Conservation (phyloP, 805 yeast species). For the Yarrowia bubula region DNA sequence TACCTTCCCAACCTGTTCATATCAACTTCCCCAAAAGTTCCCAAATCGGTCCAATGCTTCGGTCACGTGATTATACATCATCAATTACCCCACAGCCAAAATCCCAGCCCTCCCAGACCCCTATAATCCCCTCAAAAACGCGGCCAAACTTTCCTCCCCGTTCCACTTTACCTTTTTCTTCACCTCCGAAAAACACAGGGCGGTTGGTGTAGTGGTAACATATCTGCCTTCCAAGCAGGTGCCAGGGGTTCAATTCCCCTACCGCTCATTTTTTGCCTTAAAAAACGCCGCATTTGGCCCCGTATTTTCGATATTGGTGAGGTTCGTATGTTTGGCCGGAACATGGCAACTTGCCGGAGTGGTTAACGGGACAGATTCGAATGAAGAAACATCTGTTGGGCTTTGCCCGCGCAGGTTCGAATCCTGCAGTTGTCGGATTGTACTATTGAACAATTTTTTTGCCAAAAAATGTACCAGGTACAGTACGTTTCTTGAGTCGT, state of each 20-base stretch:
- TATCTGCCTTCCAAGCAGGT: slow-evolving; percentile 24
- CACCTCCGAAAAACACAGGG: neutral
- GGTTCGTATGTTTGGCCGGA: neutral
- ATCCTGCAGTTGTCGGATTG: slow-evolving; percentile 39
- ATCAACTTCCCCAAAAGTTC: too few species aligned
- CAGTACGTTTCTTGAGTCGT: too few species aligned
- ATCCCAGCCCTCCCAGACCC: too few species aligned
- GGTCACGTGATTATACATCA: too few species aligned
- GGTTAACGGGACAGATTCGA: slow-evolving; percentile 24
- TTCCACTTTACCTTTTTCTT: too few species aligned
- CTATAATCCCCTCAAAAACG: too few species aligned
- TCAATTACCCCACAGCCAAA: too few species aligned
- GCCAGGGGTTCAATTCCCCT: slow-evolving; percentile 20
- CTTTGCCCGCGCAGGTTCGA: slow-evolving; percentile 41
- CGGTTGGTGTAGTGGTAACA: slow-evolving; percentile 18
- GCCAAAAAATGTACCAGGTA: too few species aligned
- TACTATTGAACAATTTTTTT: neutral
- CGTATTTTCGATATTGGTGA: neutral
- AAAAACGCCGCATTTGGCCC: neutral
- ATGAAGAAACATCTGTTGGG: slow-evolving; percentile 31
- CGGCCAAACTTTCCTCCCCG: too few species aligned
- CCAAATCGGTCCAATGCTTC: too few species aligned
- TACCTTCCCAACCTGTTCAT: too few species aligned
- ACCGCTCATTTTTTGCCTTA: neutral
- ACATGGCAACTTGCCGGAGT: slow-evolving; percentile 35